phyloP scores from a whole-genome alignment of 192 early-diverging fungal genomes.

The Coemansia sp. region DNA sequence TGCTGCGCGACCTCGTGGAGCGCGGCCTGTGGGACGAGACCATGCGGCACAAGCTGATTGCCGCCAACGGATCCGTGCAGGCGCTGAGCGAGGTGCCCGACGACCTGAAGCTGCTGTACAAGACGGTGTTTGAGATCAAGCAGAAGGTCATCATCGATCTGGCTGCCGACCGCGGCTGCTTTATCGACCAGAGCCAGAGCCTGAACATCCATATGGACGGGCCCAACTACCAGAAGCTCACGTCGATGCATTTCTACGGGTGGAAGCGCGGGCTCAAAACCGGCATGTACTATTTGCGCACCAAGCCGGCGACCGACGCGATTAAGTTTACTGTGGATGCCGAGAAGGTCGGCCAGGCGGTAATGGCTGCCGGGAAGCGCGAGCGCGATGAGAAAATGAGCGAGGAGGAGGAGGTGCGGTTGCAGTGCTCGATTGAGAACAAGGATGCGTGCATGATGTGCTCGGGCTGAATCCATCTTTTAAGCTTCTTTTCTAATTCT shows the following conservation, averaged over 20 bases:
- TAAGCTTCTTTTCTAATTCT: slow-evolving; percentile 1
- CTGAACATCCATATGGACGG: slow-evolving; percentile 96
- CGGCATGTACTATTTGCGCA: slow-evolving; percentile 98
- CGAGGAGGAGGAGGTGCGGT: slow-evolving; percentile 60
- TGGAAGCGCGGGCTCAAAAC: slow-evolving; percentile 99
- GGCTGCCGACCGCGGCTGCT: slow-evolving; percentile 96
- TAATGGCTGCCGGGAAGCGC: slow-evolving; percentile 33
- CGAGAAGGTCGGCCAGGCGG: slow-evolving; percentile 49
- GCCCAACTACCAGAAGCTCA: slow-evolving; percentile 89
- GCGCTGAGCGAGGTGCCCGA: slow-evolving; percentile 71
- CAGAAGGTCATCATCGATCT: slow-evolving; percentile 91
- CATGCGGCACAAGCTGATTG: slow-evolving; percentile 92
- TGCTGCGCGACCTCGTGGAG: slow-evolving; percentile 92
- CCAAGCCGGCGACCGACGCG: slow-evolving; percentile 91
- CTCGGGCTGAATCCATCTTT: slow-evolving; percentile 60
- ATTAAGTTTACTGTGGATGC: slow-evolving; percentile 98
- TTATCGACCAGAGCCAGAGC: slow-evolving; percentile 95
- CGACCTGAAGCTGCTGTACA: slow-evolving; percentile 91
- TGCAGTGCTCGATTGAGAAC: slow-evolving; percentile 91
- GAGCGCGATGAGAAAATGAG: slow-evolving; percentile 26
- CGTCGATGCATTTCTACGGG: slow-evolving; percentile 97
- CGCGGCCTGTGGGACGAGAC: slow-evolving; percentile 88
- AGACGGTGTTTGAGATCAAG: slow-evolving; percentile 95
- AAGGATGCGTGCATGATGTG: slow-evolving; percentile 90
- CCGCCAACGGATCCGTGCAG: slow-evolving; percentile 85